phyloP scores from a whole-genome alignment of 148 eudicot species.

The Silene latifolia region DNA sequence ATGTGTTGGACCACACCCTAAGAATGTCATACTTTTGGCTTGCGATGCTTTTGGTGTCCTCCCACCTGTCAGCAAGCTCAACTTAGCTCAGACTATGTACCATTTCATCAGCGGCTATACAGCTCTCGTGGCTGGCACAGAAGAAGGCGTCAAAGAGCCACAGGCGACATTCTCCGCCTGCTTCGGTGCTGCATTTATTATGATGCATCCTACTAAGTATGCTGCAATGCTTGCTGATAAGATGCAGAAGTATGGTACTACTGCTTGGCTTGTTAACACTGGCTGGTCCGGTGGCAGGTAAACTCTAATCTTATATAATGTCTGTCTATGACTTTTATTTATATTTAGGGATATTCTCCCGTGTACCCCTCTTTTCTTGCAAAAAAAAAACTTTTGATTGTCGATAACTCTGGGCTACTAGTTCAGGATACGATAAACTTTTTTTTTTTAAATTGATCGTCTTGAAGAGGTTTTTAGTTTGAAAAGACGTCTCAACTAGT shows the following conservation, averaged over 20 bases:
- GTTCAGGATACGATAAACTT: too few relatives aligned
- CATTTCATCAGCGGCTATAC: slow-evolving; percentile 97
- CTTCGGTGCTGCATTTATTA: slow-evolving; percentile 81
- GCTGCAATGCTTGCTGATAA: slow-evolving; percentile 81
- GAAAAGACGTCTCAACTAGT: too few relatives aligned
- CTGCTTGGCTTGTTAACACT: slow-evolving; percentile 83
- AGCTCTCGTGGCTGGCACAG: slow-evolving; percentile 81
- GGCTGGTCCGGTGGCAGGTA: slow-evolving; percentile 93
- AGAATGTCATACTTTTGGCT: slow-evolving; percentile 71
- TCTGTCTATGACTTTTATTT: too few relatives aligned
- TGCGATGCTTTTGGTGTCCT: slow-evolving; percentile 89
- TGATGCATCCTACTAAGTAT: slow-evolving; percentile 78
- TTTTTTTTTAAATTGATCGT: too few relatives aligned
- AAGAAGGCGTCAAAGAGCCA: slow-evolving; percentile 74
- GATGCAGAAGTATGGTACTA: slow-evolving; percentile 72
- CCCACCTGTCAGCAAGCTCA: slow-evolving; percentile 86
- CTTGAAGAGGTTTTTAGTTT: too few relatives aligned
- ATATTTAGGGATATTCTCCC: too few relatives aligned
- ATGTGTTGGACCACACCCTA: slow-evolving; percentile 80
- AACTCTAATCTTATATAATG: too few relatives aligned
- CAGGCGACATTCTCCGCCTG: slow-evolving; percentile 80
- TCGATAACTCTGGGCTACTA: too few relatives aligned
- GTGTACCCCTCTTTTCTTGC: too few relatives aligned
- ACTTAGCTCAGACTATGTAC: slow-evolving; percentile 85
- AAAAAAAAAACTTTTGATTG: too few relatives aligned